Percentiles rank a stretch among this genome's conserved stretches.
Evolutionary conservation across 2,329 filamentous ascomycete genomes (phyloP).

Genomic region (Scedosporium apiospermum): DNA sequence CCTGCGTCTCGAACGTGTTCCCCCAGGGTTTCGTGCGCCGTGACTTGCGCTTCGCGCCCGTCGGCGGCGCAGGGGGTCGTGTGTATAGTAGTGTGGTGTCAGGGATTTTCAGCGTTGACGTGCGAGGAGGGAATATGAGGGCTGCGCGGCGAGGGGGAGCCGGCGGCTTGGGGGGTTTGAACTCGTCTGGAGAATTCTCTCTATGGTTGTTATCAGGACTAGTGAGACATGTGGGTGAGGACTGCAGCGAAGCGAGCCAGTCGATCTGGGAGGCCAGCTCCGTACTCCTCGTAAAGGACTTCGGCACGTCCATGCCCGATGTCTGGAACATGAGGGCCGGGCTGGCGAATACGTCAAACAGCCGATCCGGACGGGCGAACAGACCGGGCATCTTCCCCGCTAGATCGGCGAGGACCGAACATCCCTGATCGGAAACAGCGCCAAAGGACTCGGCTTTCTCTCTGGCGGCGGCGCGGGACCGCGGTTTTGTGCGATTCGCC

Average conservation of each 20-base stretch:
- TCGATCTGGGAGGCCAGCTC: constrained; percentile 8
- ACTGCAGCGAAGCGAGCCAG: constrained; percentile 7
- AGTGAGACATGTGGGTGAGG: background rate
- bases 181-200: constrained; percentile 5
- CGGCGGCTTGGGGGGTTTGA: background rate
- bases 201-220: background rate
- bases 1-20: constrained; percentile 38
- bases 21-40: constrained; percentile 14
- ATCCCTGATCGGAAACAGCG: background rate
- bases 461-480: constrained; percentile 3
- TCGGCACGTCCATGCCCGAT: constrained; percentile 35
- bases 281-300: constrained; percentile 27
- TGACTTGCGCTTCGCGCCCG: constrained; percentile 10
- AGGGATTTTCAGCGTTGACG: constrained; percentile 39
- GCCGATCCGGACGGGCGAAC: constrained; percentile 36
- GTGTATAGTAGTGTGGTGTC: constrained; percentile 39
- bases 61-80: constrained; percentile 14
- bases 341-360: constrained; percentile 53
- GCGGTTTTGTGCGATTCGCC: constrained; percentile 21
- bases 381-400: constrained; percentile 21
- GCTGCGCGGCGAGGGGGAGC: constrained; percentile 26
- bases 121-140: constrained; percentile 37
- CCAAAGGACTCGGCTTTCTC: constrained; percentile 6
- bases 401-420: background rate
- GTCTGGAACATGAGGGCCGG: constrained; percentile 49